These are phyloP conservation scores for Geotrichum carabidarum DNA, from an alignment of 1,139 yeast species.

Conservation along the genomic window DNA sequence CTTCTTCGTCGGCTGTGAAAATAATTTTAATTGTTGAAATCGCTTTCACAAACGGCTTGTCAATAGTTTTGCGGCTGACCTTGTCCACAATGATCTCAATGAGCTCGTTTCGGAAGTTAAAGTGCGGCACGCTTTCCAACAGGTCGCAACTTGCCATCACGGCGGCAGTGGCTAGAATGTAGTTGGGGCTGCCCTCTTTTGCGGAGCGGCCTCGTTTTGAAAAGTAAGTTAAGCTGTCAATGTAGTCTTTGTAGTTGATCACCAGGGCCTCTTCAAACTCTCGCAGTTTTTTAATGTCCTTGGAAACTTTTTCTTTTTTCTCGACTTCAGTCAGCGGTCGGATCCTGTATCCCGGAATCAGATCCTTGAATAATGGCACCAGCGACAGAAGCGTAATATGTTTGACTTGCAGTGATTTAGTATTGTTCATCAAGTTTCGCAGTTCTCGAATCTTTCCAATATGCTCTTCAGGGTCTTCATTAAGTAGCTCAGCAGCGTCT, in stretches of 20 bases:
- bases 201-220: slow-evolving; percentile 27
- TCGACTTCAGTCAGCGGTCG: slow-evolving; percentile 78
- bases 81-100: slow-evolving; percentile 57
- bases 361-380: slow-evolving; percentile 75
- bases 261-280: slow-evolving; percentile 75
- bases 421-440: slow-evolving; percentile 58
- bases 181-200: slow-evolving; percentile 37
- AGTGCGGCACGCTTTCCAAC: slow-evolving; percentile 61
- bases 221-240: slow-evolving; percentile 46
- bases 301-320: slow-evolving; percentile 72
- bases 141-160: slow-evolving; percentile 78
- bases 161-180: slow-evolving; percentile 53
- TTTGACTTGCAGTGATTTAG: slow-evolving; percentile 61
- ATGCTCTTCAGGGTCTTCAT: slow-evolving; percentile 90
- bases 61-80: slow-evolving; percentile 29
- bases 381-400: slow-evolving; percentile 74
- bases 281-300: slow-evolving; percentile 71
- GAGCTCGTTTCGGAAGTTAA: slow-evolving; percentile 73
- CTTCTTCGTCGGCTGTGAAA: slow-evolving; percentile 66
- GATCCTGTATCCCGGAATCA: slow-evolving; percentile 84
- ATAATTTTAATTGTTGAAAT: slow-evolving; percentile 60
- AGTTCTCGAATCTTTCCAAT: slow-evolving; percentile 61
- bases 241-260: slow-evolving; percentile 61
- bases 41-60: slow-evolving; percentile 52
- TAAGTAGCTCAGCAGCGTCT: slow-evolving; percentile 65